These are phyloP conservation scores for Leccinum boreale DNA, from an alignment of 768 basidiomycete genomes.

Conservation along the genomic window DNA sequence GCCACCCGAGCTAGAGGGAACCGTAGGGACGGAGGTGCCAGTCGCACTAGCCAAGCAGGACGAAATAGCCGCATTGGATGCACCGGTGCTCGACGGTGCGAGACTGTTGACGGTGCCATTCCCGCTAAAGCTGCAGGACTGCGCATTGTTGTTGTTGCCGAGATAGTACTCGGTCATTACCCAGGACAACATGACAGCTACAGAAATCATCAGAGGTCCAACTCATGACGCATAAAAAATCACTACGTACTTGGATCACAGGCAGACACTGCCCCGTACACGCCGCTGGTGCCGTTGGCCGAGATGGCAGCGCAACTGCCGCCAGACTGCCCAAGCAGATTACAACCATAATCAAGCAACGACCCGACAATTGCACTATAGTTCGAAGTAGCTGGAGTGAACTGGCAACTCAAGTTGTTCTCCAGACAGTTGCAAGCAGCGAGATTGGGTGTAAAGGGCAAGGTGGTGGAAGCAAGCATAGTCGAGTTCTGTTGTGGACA, in stretches of 20 bases:
- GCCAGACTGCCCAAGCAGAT: slow-evolving; percentile 56
- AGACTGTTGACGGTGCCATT: slow-evolving; percentile 74
- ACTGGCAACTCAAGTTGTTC: slow-evolving; percentile 65
- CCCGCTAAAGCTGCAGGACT: slow-evolving; percentile 76
- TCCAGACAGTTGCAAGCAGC: slow-evolving; percentile 77
- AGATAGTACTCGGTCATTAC: slow-evolving; percentile 81
- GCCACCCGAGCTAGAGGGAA: slow-evolving; percentile 6
- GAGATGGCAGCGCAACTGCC: slow-evolving; percentile 67
- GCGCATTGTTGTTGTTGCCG: slow-evolving; percentile 49
- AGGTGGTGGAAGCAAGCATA: slow-evolving; percentile 60
- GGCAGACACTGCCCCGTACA: slow-evolving; percentile 70
- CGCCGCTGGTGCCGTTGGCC: slow-evolving; percentile 67
- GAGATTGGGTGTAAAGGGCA: slow-evolving; percentile 84
- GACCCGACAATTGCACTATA: slow-evolving; percentile 57
- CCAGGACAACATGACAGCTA: slow-evolving; percentile 78
- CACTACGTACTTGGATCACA: slow-evolving; percentile 72
- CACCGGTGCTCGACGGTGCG: slow-evolving; percentile 47
- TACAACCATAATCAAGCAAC: slow-evolving; percentile 66
- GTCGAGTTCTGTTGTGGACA: slow-evolving; percentile 64
- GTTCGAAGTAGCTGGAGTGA: slow-evolving; percentile 61
- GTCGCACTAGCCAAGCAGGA: slow-evolving; percentile 66
- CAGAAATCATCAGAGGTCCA: slow-evolving; percentile 2
- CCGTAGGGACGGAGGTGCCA: slow-evolving; percentile 60
- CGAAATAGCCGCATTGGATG: slow-evolving; percentile 53
- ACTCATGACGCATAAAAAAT: background rate